Evolutionary conservation across 768 basidiomycete genomes (phyloP).

Genomic region (Mycena latifolia): DNA sequence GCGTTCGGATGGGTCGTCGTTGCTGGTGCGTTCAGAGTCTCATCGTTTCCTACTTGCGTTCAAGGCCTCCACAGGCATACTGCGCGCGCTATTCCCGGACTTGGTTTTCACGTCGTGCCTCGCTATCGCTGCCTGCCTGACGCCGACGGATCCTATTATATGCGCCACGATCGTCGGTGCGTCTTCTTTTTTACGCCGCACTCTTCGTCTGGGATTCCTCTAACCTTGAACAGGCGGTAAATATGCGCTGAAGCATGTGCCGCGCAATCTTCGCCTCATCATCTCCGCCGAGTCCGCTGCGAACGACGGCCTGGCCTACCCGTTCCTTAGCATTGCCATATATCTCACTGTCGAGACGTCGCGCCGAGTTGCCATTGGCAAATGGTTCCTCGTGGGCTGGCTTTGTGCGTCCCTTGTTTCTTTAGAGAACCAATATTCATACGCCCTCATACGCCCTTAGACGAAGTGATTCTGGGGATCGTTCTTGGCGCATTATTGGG

Average conservation of each 20-base stretch:
- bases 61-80: conserved; percentile 58
- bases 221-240: no score
- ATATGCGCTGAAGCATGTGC: conserved; percentile 69
- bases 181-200: conserved; percentile 34
- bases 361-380: conserved; percentile 71
- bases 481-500: conserved; percentile 72
- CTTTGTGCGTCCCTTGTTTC: conserved; percentile 63
- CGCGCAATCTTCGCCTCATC: conserved; percentile 80
- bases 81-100: conserved; percentile 78
- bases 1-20: conserved; percentile 78
- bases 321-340: conserved; percentile 88
- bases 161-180: conserved; percentile 84
- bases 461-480: conserved; percentile 85
- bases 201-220: no score
- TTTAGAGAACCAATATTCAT: no score
- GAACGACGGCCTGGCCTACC: conserved; percentile 97
- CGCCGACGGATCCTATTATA: conserved; percentile 95
- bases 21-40: conserved; percentile 62
- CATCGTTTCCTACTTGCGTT: no score
- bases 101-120: conserved; percentile 82
- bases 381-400: conserved; percentile 93
- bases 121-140: conserved; percentile 90
- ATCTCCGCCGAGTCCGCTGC: conserved; percentile 92
- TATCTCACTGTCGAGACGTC: conserved; percentile 85
- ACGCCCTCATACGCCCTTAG: conserved; percentile 59